A percentile compares a stretch with the other conserved stretches of the same genome.
Evolutionary conservation across 306 rosid species (phyloP).

Genomic region (Hippophae rhamnoides): DNA sequence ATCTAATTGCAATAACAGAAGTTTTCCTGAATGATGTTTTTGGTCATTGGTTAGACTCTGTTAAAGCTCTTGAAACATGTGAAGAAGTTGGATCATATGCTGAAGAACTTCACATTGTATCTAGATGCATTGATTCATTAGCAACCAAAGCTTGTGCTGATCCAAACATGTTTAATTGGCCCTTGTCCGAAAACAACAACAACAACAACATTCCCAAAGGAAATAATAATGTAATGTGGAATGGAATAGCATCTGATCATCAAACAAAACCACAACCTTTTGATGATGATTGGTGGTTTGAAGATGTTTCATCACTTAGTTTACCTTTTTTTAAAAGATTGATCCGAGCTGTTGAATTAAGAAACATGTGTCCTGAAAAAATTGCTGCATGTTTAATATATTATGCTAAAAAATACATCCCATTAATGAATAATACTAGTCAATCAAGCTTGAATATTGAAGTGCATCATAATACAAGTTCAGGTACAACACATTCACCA

Average conservation of each 20-base stretch:
- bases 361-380: constrained; percentile 70
- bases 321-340: constrained; percentile 73
- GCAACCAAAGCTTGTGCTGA: constrained; percentile 80
- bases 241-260: constrained; percentile 83
- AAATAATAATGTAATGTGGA: constrained; percentile 83
- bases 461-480: constrained; percentile 41
- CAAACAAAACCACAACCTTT: constrained; percentile 67
- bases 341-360: constrained; percentile 73
- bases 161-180: constrained; percentile 95
- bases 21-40: constrained; percentile 65
- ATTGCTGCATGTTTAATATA: constrained; percentile 73
- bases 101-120: constrained; percentile 66
- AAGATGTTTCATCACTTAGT: constrained; percentile 64
- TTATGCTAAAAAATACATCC: constrained; percentile 72
- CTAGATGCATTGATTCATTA: constrained; percentile 82
- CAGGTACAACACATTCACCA: constrained; percentile 47
- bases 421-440: constrained; percentile 51
- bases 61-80: constrained; percentile 81
- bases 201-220: constrained; percentile 97
- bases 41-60: constrained; percentile 80
- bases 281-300: constrained; percentile 91
- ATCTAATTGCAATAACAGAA: constrained; percentile 66
- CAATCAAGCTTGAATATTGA: constrained; percentile 53
- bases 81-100: constrained; percentile 47
- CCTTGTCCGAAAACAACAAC: constrained; percentile 69